A percentile compares a stretch with the other conserved stretches of the same genome.
Conservation (phyloP, 2,329 filamentous ascomycete genomes). For the Diaporthe aspalathi region DNA sequence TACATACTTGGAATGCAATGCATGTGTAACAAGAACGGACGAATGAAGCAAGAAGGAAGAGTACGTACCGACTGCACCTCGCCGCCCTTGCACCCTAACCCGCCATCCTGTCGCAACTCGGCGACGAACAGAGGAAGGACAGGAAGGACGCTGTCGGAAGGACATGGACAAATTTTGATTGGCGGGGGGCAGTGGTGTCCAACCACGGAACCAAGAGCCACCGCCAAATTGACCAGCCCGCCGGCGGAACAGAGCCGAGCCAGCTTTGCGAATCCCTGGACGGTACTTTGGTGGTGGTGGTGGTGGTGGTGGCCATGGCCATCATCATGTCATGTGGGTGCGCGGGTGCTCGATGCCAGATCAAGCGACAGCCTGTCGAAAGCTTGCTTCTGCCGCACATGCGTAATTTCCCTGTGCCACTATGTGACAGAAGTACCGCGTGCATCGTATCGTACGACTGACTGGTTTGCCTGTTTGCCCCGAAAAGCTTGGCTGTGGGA, state of each 20-base stretch:
- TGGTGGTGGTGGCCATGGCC: neutral
- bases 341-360: constrained; percentile 14
- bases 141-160: too few relatives aligned
- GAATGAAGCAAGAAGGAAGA: neutral
- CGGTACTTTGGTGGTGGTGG: neutral
- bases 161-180: constrained; percentile 11
- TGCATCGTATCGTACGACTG: neutral
- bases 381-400: constrained; percentile 10
- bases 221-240: neutral
- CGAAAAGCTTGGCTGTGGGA: neutral
- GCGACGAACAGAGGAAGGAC: neutral
- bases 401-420: neutral
- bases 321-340: constrained; percentile 21
- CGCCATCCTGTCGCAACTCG: neutral
- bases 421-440: too few relatives aligned
- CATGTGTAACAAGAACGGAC: neutral
- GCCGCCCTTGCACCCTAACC: neutral
- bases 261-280: constrained; percentile 12
- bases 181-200: neutral
- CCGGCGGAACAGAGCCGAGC: constrained; percentile 7
- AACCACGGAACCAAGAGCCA: neutral
- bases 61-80: neutral
- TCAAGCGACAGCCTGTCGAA: constrained; percentile 3
- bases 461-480: neutral
- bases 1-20: too few relatives aligned